Percentiles rank a stretch among this genome's conserved stretches.
Conservation (phyloP, 495 filamentous ascomycete genomes). For the Penicillium lividum region DNA sequence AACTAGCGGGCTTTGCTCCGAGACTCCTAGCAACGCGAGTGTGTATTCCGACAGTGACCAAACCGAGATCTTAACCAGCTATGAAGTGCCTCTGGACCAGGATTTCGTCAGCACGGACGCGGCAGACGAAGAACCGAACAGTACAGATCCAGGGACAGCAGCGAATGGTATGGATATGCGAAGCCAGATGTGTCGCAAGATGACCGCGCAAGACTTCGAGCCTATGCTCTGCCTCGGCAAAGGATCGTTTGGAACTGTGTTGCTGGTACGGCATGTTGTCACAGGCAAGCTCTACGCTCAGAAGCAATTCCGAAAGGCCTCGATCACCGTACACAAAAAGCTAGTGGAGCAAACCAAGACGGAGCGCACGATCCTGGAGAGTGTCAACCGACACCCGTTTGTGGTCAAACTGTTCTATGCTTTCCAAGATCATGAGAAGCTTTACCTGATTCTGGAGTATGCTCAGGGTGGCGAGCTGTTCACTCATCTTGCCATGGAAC, state of each 20-base stretch:
- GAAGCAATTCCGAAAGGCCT: constrained; percentile 98
- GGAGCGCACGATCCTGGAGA: constrained; percentile 90
- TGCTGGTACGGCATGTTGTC: constrained; percentile 82
- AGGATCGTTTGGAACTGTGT: constrained; percentile 89
- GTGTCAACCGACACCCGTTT: constrained; percentile 92
- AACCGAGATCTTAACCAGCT: constrained; percentile 66
- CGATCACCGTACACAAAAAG: constrained; percentile 86
- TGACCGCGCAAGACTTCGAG: constrained; percentile 89
- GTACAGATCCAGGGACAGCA: constrained; percentile 9
- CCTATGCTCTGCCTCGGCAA: constrained; percentile 94
- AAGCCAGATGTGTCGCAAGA: constrained; percentile 66
- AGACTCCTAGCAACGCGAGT: constrained; percentile 55
- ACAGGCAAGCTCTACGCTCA: constrained; percentile 93
- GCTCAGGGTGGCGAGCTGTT: constrained; percentile 97
- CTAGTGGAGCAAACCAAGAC: constrained; percentile 96
- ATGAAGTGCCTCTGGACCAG: constrained; percentile 83
- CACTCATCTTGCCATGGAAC: constrained; percentile 81
- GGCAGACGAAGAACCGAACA: constrained; percentile 37
- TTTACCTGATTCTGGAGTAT: constrained; percentile 97
- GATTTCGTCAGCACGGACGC: constrained; percentile 82
- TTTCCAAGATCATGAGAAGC: constrained; percentile 96
- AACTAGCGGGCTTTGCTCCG: constrained; percentile 40
- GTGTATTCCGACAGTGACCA: constrained; percentile 57
- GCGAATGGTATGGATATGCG: constrained; percentile 32
- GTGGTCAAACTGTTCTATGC: constrained; percentile 98